Evolutionary conservation across 2,329 filamentous ascomycete genomes (phyloP), one percentile per base, ranked within the genome.

Genomic region (Colletotrichum aenigma): DNA sequence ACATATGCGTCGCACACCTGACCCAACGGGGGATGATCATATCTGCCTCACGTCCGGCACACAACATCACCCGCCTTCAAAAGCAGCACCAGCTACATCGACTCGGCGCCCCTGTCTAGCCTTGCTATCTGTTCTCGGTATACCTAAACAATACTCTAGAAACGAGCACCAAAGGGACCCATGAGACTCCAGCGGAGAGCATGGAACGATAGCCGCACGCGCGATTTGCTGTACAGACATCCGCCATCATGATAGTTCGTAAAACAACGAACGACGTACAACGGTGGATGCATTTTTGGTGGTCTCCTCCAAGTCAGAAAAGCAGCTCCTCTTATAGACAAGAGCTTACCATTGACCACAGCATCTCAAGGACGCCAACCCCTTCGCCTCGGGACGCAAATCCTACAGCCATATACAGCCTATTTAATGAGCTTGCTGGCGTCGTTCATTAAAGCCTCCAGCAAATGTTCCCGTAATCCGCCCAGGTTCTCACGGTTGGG

Each of bases 391-490:
- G 5, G 3, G 3, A 48, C 2, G 18, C 38, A 48, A n/a, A 36
- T 48, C 5, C 38, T 9, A 2, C 10, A 3, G 2, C 38, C 38
- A 4, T 3, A n/a, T 0, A n/a, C 18, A 7, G 3, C 18, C 1
- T 48, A 21, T 21, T 21, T 13, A 48, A 21, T 3, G n/a, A 5
- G 43, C 43, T 10, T 43, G 38, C 18, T n/a, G 13, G 18, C 43
- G 43, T 48, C 43, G 2, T 48, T 6, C 10, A 21, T 2, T 4
- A 2, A 48, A 21, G 9, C 43, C 43, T 48, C 38, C 6, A 18
- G 36, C 36, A 43, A n/a, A n/a, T n/a, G n/a, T n/a, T n/a, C n/a
- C n/a, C n/a, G n/a, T n/a, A 34, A 34, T 15, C 32, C 13, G 32
- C 13, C 12, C 32, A 34, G 12, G 32, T 34, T 34, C 32, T 34